Evolutionary conservation across 2,329 filamentous ascomycete species (phyloP).

Genomic region (Neofusicoccum kwambonambiense): DNA sequence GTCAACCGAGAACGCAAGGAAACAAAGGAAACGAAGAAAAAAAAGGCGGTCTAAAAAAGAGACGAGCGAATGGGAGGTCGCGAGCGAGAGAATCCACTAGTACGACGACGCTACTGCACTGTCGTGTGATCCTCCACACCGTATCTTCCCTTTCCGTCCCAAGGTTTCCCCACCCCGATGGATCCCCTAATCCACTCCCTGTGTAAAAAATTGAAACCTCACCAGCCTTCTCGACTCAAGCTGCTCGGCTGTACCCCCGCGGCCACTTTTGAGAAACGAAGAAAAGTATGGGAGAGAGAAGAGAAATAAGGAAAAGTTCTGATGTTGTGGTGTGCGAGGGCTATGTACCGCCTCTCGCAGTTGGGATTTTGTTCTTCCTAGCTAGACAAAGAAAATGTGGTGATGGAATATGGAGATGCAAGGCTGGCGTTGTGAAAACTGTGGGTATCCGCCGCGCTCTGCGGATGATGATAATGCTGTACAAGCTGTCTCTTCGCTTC

Average conservation of each 20-base stretch:
- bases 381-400: conserved; percentile 6
- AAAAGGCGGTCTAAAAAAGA: background rate
- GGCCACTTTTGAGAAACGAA: conserved; percentile 3
- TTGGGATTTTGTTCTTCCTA: conserved; percentile 6
- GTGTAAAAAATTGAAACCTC: background rate
- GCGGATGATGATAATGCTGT: background rate
- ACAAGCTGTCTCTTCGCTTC: conserved; percentile 13
- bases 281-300: background rate
- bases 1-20: too few species aligned
- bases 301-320: background rate
- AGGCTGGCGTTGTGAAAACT: background rate
- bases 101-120: conserved; percentile 3
- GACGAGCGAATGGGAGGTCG: background rate
- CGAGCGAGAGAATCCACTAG: background rate
- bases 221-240: background rate
- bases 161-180: background rate
- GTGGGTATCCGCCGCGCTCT: conserved; percentile 5
- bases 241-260: background rate
- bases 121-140: conserved; percentile 16
- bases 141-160: conserved; percentile 9
- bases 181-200: background rate
- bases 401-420: conserved; percentile 8
- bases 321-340: conserved; percentile 1
- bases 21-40: background rate
- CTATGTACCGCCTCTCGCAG: background rate